These are phyloP conservation scores for Rubia tinctorum DNA, from an alignment of 305 asterid genomes.

Conservation along the genomic window DNA sequence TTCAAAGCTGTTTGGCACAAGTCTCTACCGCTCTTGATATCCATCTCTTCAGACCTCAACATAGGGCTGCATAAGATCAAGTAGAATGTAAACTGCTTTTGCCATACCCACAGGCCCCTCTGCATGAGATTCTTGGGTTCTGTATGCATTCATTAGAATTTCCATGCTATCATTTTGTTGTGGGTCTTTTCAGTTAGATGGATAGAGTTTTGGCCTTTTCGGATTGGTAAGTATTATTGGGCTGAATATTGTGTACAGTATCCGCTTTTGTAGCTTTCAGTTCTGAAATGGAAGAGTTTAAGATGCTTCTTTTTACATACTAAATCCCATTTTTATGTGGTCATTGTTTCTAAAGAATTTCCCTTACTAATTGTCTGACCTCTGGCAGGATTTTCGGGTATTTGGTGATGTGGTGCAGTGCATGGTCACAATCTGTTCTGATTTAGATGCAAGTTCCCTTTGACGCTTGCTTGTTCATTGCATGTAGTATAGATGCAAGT, in stretches of 20 bases:
- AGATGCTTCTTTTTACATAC: neutral
- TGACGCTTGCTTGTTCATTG: no score
- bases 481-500: no score
- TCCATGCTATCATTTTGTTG: neutral
- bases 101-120: neutral
- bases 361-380: no score
- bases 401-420: no score
- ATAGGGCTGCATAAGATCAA: constrained; percentile 67
- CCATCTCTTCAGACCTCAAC: constrained; percentile 87
- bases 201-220: neutral
- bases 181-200: neutral
- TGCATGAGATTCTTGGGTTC: neutral
- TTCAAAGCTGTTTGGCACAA: constrained; percentile 95
- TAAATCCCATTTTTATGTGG: neutral
- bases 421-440: no score
- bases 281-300: neutral
- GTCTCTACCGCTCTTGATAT: constrained; percentile 69
- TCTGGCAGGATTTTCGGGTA: no score
- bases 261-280: neutral
- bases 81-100: neutral
- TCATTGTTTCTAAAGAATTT: no score
- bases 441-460: no score
- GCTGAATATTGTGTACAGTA: neutral
- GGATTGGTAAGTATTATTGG: neutral
- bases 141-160: neutral